A percentile compares a stretch with the other conserved stretches of the same genome.
phyloP scores from a whole-genome alignment of 352 stramenopile species.

The Aphanomyces cochlioides region DNA sequence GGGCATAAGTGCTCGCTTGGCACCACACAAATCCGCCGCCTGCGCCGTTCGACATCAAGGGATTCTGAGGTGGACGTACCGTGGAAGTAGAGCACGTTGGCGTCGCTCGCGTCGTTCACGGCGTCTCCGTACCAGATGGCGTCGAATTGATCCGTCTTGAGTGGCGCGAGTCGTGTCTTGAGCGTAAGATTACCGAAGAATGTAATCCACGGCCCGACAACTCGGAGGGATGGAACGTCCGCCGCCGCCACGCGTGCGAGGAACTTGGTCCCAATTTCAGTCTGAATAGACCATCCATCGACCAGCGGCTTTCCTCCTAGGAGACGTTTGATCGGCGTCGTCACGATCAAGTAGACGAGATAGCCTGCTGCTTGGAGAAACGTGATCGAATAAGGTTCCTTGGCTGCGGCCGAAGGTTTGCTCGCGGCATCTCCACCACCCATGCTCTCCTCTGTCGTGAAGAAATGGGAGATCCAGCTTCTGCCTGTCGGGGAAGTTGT shows the following conservation, averaged over 20 bases:
- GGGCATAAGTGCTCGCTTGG: neutral
- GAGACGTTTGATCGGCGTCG: neutral
- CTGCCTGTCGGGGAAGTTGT: no score
- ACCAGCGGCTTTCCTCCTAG: conserved; percentile 9
- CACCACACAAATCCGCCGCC: conserved; percentile 19
- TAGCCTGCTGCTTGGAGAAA: no score
- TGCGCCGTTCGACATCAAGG: neutral
- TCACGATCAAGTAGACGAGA: neutral
- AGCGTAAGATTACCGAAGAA: conserved; percentile 3
- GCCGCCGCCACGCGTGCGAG: neutral
- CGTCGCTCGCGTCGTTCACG: neutral
- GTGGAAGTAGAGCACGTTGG: conserved; percentile 23
- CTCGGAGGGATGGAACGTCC: neutral
- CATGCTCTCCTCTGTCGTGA: no score
- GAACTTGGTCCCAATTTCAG: neutral
- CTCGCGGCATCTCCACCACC: no score
- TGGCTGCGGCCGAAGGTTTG: no score
- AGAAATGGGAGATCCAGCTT: no score
- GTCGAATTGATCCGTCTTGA: conserved; percentile 6
- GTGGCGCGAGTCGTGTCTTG: no score
- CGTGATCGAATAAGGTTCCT: no score
- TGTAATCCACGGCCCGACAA: no score
- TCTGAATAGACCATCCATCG: conserved; percentile 18
- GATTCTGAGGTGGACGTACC: neutral
- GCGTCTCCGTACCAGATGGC: conserved; percentile 20